These are phyloP conservation scores for Priceomyces medius DNA, from an alignment of 805 yeast species.

Conservation along the genomic window DNA sequence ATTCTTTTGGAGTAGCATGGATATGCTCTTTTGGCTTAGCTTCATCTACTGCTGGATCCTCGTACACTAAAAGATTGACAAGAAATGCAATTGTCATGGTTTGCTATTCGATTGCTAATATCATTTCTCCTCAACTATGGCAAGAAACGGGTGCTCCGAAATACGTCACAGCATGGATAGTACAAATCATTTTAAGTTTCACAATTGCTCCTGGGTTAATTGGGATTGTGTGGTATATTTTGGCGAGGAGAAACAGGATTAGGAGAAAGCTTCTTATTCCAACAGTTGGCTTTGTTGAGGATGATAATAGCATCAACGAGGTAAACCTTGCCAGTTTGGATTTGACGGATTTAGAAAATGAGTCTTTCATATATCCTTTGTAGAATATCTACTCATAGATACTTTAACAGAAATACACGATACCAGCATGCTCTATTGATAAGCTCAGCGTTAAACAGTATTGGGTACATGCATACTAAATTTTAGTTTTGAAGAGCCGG, in stretches of 20 bases:
- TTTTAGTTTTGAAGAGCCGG: no score
- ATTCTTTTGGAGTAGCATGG: conserved; percentile 8
- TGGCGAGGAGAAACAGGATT: conserved; percentile 42
- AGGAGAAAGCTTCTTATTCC: conserved; percentile 21
- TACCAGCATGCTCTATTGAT: no score
- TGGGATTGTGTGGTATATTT: conserved; percentile 33
- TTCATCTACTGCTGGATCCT: conserved; percentile 35
- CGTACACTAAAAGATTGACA: conserved; percentile 45
- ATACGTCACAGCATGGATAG: conserved; percentile 42
- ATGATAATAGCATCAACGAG: conserved; percentile 23
- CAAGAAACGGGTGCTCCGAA: conserved; percentile 33
- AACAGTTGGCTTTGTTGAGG: conserved; percentile 25
- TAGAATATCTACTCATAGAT: no score
- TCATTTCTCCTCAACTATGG: conserved; percentile 57
- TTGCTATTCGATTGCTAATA: conserved; percentile 46
- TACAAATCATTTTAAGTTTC: conserved; percentile 55
- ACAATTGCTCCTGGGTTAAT: conserved; percentile 44
- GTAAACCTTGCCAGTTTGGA: conserved; percentile 49
- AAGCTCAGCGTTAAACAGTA: no score
- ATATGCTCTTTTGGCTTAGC: conserved; percentile 19
- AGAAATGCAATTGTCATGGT: conserved; percentile 44
- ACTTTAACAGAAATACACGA: no score
- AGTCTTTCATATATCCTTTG: conserved; percentile 51
- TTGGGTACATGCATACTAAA: no score
- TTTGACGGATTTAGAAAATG: conserved; percentile 53